Evolutionary conservation across 78 protist genomes (phyloP).

Genomic region (Protostelium mycophagum): DNA sequence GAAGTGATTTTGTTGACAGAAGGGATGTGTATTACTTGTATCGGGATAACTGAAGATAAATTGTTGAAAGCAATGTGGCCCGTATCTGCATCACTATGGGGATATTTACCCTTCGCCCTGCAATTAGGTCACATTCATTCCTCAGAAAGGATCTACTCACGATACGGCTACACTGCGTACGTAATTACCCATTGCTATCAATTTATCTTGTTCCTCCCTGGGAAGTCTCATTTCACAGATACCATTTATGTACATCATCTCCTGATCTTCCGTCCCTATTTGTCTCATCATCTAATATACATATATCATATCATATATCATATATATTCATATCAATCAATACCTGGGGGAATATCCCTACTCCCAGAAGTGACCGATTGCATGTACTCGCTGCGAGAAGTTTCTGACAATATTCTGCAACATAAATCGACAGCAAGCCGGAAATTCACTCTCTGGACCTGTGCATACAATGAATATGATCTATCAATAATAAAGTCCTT

Average conservation of each 20-base stretch:
- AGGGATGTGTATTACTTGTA: too few relatives aligned
- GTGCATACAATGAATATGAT: too few relatives aligned
- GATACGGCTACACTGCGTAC: not conserved
- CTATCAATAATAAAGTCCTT: not conserved
- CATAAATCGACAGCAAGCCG: not conserved
- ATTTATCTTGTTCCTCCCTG: conserved; percentile 1
- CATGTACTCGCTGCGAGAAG: not conserved
- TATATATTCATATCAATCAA: too few relatives aligned
- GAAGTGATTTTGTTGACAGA: too few relatives aligned
- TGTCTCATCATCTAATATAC: too few relatives aligned
- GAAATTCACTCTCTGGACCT: not conserved
- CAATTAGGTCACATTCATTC: not conserved
- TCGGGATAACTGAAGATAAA: not conserved
- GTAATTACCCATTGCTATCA: not conserved
- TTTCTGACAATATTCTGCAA: not conserved
- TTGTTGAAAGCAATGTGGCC: not conserved
- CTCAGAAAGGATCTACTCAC: not conserved
- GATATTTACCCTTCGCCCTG: not conserved
- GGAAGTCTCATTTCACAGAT: not conserved
- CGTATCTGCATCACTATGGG: not conserved
- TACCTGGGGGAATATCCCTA: too few relatives aligned
- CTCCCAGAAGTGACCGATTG: not conserved
- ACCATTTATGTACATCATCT: not conserved
- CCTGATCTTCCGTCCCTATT: too few relatives aligned
- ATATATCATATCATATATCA: too few relatives aligned